Conservation (phyloP, 23 red algal genomes). For the Pyropia haitanensis region DNA sequence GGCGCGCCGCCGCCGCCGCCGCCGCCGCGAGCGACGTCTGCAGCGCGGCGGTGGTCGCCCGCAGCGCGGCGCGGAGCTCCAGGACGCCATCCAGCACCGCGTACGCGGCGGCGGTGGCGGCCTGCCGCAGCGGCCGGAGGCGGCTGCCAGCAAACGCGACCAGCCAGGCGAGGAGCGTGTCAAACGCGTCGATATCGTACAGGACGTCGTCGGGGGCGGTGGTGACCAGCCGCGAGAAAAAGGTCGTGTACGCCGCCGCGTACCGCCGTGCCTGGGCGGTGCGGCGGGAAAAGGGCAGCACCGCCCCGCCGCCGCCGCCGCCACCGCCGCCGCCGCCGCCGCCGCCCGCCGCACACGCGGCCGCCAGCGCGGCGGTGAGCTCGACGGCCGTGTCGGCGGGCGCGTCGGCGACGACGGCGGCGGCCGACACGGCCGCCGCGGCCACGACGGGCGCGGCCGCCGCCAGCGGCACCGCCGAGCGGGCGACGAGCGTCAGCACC, state of each 20-base stretch:
- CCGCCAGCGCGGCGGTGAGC: constrained; percentile 1
- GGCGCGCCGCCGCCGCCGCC: background rate
- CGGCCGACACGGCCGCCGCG: constrained; percentile 11
- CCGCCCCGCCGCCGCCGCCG: background rate
- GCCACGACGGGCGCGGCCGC: too few species aligned
- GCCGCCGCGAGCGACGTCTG: constrained; percentile 29
- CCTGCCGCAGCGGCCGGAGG: constrained; percentile 26
- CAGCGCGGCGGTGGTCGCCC: constrained; percentile 27
- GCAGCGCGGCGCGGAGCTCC: constrained; percentile 10
- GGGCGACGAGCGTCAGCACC: constrained; percentile 25
- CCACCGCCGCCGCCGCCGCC: constrained; percentile 5
- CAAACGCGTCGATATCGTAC: constrained; percentile 62
- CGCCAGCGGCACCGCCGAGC: background rate
- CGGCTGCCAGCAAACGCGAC: constrained; percentile 18
- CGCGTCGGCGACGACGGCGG: constrained; percentile 7
- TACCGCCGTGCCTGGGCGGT: constrained; percentile 5
- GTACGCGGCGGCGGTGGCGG: constrained; percentile 52
- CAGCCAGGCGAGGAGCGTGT: constrained; percentile 55
- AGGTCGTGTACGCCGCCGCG: constrained; percentile 26
- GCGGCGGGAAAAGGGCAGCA: constrained; percentile 9
- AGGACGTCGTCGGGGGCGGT: constrained; percentile 36
- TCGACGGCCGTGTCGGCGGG: constrained; percentile 16
- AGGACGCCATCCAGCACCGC: constrained; percentile 49
- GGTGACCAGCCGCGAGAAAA: constrained; percentile 15
- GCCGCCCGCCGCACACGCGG: background rate